phyloP scores from a whole-genome alignment of 2,329 filamentous ascomycete species.

The Thermomyces lanuginosus region DNA sequence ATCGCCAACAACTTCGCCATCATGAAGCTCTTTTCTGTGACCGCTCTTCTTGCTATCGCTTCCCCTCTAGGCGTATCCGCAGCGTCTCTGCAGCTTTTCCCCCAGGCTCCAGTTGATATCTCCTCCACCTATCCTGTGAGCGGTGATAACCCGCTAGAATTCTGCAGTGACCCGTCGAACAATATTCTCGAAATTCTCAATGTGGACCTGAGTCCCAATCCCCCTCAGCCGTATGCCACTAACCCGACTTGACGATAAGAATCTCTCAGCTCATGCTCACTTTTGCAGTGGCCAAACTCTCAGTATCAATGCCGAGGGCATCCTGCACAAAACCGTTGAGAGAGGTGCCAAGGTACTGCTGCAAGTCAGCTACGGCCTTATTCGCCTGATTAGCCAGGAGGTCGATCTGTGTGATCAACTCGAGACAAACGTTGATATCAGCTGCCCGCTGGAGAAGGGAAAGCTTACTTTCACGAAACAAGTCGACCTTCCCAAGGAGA shows the following conservation, averaged over 20 bases:
- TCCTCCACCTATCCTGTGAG: constrained; percentile 49
- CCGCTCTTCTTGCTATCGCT: constrained; percentile 28
- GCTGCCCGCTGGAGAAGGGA: constrained; percentile 77
- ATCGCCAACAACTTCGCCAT: constrained; percentile 2
- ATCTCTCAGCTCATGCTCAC: constrained; percentile 10
- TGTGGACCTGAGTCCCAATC: constrained; percentile 73
- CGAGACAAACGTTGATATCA: constrained; percentile 61
- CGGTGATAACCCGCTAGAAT: constrained; percentile 69
- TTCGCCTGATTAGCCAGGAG: constrained; percentile 66
- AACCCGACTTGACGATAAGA: not conserved
- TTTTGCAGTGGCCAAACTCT: constrained; percentile 54
- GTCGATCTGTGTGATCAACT: constrained; percentile 82
- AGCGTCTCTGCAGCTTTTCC: constrained; percentile 32
- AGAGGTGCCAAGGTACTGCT: constrained; percentile 68
- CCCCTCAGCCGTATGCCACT: constrained; percentile 59
- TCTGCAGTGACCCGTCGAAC: constrained; percentile 52
- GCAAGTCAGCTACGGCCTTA: constrained; percentile 85
- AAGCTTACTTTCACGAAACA: constrained; percentile 57
- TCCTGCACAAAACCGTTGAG: constrained; percentile 54
- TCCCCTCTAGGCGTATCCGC: constrained; percentile 30
- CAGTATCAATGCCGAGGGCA: constrained; percentile 61
- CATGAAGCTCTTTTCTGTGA: constrained; percentile 26
- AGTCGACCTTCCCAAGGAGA: constrained; percentile 69
- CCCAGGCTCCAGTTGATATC: constrained; percentile 34
- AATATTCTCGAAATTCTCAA: constrained; percentile 62